phyloP scores from a whole-genome alignment of 78 protist species.

The Dictyostelium capitatum region DNA sequence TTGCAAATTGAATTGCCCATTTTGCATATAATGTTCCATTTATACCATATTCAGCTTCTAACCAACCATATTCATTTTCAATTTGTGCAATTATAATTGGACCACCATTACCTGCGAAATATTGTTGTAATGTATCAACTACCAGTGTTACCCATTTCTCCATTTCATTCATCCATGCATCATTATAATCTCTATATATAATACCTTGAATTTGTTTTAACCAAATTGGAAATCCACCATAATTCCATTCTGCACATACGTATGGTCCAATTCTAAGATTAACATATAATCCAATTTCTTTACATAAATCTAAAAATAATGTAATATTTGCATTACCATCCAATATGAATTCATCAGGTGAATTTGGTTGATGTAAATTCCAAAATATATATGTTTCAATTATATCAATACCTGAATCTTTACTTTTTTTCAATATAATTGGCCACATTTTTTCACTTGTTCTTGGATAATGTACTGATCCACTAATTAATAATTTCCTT shows the following conservation, averaged over 20 bases:
- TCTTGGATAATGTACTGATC: slow-evolving; percentile 51
- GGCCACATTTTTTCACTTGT: slow-evolving; percentile 75
- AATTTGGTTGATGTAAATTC: slow-evolving; percentile 72
- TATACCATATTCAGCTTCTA: slow-evolving; percentile 40
- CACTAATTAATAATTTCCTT: slow-evolving; percentile 31
- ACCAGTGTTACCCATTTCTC: neutral
- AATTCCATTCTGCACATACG: slow-evolving; percentile 87
- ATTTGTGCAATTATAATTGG: slow-evolving; percentile 76
- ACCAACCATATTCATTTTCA: slow-evolving; percentile 83
- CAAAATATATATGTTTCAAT: slow-evolving; percentile 86
- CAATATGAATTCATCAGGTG: neutral
- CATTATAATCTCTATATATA: slow-evolving; percentile 23
- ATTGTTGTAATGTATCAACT: neutral
- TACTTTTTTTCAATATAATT: slow-evolving; percentile 23
- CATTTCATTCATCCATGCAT: slow-evolving; percentile 61
- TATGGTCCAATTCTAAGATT: slow-evolving; percentile 84
- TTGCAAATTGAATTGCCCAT: slow-evolving; percentile 33
- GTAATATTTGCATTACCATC: neutral
- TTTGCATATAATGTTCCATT: slow-evolving; percentile 15
- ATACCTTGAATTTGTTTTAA: slow-evolving; percentile 32
- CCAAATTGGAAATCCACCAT: slow-evolving; percentile 87
- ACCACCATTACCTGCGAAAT: slow-evolving; percentile 52
- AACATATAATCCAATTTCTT: slow-evolving; percentile 29
- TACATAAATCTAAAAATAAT: neutral
- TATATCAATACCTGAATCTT: slow-evolving; percentile 63